Conservation (phyloP, 2,329 filamentous ascomycete species). For the Amphichorda felina region DNA sequence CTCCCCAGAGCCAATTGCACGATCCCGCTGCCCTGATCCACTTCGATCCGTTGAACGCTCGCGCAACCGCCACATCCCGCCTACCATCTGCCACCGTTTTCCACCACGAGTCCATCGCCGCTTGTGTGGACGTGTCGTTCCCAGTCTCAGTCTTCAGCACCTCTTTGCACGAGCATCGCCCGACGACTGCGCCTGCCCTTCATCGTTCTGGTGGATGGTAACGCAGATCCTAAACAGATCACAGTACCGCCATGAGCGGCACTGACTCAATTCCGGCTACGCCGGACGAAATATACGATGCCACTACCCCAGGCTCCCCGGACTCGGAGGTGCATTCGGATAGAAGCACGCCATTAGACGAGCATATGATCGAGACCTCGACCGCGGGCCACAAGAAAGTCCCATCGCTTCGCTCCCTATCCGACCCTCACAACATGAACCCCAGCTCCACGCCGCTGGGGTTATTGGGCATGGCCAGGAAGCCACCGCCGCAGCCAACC, state of each 20-base stretch:
- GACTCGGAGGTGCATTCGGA: conserved; percentile 33
- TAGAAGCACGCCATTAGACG: conserved; percentile 34
- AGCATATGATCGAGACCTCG: conserved; percentile 18
- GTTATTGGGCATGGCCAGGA: conserved; percentile 54
- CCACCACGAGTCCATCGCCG: no score
- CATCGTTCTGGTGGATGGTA: conserved; percentile 17
- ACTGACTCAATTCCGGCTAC: conserved; percentile 29
- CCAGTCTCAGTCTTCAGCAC: neutral
- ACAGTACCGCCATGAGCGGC: conserved; percentile 8
- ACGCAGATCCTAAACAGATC: neutral
- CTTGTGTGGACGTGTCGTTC: no score
- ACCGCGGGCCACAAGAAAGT: conserved; percentile 34
- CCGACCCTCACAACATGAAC: conserved; percentile 55
- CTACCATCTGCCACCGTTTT: no score
- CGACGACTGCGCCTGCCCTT: conserved; percentile 9
- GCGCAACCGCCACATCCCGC: no score
- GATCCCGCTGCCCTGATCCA: no score
- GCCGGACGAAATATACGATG: conserved; percentile 29
- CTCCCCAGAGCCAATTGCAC: no score
- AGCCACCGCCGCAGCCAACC: conserved; percentile 29
- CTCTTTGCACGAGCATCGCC: no score
- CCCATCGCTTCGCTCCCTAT: conserved; percentile 46
- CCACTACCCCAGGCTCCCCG: conserved; percentile 27
- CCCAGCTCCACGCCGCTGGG: conserved; percentile 77
- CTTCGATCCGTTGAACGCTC: no score